These are phyloP conservation scores for Russula lepida DNA, from an alignment of 768 basidiomycete species.

Conservation along the genomic window DNA sequence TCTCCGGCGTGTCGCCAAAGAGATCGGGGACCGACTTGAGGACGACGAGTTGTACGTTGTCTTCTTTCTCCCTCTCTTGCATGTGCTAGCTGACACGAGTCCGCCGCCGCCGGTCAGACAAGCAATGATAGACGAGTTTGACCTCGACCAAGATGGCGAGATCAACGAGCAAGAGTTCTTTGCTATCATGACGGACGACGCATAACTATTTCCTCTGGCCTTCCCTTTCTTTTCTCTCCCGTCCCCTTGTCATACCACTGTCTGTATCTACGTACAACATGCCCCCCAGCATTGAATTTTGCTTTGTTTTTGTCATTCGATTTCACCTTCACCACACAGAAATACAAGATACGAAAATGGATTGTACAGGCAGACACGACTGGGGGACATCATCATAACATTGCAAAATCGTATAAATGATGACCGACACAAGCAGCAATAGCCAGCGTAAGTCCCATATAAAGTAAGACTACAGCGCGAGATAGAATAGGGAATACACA, in stretches of 20 bases:
- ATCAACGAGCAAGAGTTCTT: conserved; percentile 96
- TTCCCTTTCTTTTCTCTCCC: neutral
- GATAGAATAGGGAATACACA: conserved; percentile 23
- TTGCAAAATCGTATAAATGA: conserved; percentile 13
- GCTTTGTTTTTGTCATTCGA: neutral
- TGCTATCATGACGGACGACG: conserved; percentile 93
- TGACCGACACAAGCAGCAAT: neutral
- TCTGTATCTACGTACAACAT: neutral
- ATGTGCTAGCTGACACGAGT: neutral
- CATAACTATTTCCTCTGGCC: conserved; percentile 30
- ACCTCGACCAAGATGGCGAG: conserved; percentile 96
- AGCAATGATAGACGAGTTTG: conserved; percentile 99
- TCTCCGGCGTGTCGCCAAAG: conserved; percentile 87
- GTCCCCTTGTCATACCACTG: neutral
- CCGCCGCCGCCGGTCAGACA: conserved; percentile 53
- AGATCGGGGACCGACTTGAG: conserved; percentile 90
- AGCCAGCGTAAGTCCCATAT: conserved; percentile 1
- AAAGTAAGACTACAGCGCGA: conserved; percentile 17
- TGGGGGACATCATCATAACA: neutral
- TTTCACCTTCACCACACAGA: neutral
- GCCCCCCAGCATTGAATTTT: neutral
- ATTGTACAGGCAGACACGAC: neutral
- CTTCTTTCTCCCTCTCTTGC: conserved; percentile 8
- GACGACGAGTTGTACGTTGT: conserved; percentile 89
- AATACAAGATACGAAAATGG: neutral